Percentiles rank a stretch among this genome's conserved stretches.
Conservation (phyloP, 2,329 filamentous ascomycete genomes). For the Cyphellophora attinorum region DNA sequence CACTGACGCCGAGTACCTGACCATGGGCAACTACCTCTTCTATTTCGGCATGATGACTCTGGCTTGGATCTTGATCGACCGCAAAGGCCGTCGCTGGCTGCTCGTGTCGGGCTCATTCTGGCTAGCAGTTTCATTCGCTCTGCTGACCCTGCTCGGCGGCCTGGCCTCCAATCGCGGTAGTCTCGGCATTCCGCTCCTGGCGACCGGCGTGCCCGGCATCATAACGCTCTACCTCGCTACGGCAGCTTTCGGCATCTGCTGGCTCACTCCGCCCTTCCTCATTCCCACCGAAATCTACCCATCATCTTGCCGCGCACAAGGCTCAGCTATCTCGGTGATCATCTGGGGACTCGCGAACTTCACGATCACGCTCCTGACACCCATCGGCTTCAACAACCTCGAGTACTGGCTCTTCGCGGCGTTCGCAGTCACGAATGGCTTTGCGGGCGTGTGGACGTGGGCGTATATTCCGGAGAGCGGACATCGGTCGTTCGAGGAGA, state of each 20-base stretch:
- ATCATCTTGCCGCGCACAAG: slow-evolving; percentile 47
- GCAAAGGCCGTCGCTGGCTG: slow-evolving; percentile 20
- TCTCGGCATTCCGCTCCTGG: slow-evolving; percentile 16
- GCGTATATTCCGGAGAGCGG: slow-evolving; percentile 44
- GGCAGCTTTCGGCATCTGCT: slow-evolving; percentile 42
- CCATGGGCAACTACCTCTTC: slow-evolving; percentile 51
- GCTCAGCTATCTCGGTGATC: slow-evolving; percentile 49
- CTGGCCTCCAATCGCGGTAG: slow-evolving; percentile 15
- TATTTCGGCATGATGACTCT: slow-evolving; percentile 54
- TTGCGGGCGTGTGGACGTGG: slow-evolving; percentile 48
- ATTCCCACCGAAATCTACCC: slow-evolving; percentile 49
- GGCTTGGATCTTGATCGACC: slow-evolving; percentile 47
- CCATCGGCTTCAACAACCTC: slow-evolving; percentile 50
- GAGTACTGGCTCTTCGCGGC: slow-evolving; percentile 50
- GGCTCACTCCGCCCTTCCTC: slow-evolving; percentile 40
- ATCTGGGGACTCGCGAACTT: slow-evolving; percentile 55
- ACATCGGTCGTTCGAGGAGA: slow-evolving; percentile 50
- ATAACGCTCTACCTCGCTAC: slow-evolving; percentile 23
- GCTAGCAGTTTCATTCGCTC: slow-evolving; percentile 18
- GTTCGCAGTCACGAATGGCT: slow-evolving; percentile 44
- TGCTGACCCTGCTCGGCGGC: slow-evolving; percentile 21
- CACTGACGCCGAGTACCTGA: slow-evolving; percentile 44
- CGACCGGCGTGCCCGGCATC: slow-evolving; percentile 19
- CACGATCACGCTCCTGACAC: slow-evolving; percentile 46
- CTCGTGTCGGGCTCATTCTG: slow-evolving; percentile 19